phyloP scores from a whole-genome alignment of 2,329 filamentous ascomycete species.

The Metarhizium brunneum region DNA sequence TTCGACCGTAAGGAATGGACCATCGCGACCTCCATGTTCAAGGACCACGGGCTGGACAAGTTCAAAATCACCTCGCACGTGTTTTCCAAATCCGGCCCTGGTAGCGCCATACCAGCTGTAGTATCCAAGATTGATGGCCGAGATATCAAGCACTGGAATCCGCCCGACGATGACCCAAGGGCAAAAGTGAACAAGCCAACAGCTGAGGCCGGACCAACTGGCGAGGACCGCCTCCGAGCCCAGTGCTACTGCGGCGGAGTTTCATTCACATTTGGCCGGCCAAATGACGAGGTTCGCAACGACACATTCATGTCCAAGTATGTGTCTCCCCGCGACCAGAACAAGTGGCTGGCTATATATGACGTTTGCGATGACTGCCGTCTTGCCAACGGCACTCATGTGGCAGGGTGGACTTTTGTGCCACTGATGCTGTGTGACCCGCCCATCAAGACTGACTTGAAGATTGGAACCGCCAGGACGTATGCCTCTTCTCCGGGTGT shows the following conservation, averaged over 20 bases:
- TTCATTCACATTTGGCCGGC: constrained; percentile 34
- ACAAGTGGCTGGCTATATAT: constrained; percentile 32
- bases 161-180: constrained; percentile 16
- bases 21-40: constrained; percentile 30
- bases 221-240: constrained; percentile 30
- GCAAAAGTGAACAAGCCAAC: constrained; percentile 17
- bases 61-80: constrained; percentile 27
- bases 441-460: constrained; percentile 24
- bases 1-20: constrained; percentile 25
- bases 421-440: constrained; percentile 28
- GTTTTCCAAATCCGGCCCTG: constrained; percentile 26
- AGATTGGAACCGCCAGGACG: constrained; percentile 33
- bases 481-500: constrained; percentile 29
- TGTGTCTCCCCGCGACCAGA: constrained; percentile 26
- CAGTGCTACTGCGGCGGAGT: constrained; percentile 39
- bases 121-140: constrained; percentile 22
- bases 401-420: constrained; percentile 32
- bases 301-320: constrained; percentile 21
- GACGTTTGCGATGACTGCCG: constrained; percentile 37
- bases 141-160: constrained; percentile 26
- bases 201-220: constrained; percentile 23
- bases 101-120: constrained; percentile 26
- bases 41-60: constrained; percentile 22
- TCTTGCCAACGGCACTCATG: constrained; percentile 30
- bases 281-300: constrained; percentile 19